These are phyloP conservation scores for Drosera capensis DNA, from an alignment of 148 eudicot genomes.

Conservation along the genomic window DNA sequence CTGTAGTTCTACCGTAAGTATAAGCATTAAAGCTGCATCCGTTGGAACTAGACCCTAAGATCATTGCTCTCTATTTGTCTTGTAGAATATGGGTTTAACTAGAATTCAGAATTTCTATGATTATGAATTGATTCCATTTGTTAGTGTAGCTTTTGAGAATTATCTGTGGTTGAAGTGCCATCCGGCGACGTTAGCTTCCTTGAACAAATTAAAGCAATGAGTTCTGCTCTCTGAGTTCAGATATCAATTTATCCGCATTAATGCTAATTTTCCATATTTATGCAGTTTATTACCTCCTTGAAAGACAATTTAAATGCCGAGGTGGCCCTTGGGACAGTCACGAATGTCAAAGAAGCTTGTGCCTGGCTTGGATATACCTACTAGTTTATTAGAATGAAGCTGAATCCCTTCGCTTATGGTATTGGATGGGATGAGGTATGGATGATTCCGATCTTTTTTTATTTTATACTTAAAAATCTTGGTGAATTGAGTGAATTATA, in stretches of 20 bases:
- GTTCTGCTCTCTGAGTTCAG: neutral
- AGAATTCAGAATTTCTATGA: neutral
- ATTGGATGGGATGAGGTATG: slow-evolving; percentile 99
- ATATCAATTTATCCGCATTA: neutral
- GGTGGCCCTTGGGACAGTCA: slow-evolving; percentile 96
- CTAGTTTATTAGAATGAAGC: slow-evolving; percentile 93
- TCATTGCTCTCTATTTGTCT: neutral
- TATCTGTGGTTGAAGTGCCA: no score
- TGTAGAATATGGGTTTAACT: neutral
- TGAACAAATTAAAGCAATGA: no score
- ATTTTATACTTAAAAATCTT: no score
- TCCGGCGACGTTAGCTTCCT: no score
- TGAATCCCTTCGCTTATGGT: slow-evolving; percentile 97
- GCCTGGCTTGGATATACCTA: slow-evolving; percentile 99
- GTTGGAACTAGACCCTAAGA: no score
- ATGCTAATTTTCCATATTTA: neutral
- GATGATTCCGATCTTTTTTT: no score
- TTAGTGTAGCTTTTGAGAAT: neutral
- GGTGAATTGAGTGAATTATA: no score
- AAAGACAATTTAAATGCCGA: slow-evolving; percentile 98
- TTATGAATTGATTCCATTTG: neutral
- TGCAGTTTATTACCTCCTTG: slow-evolving; percentile 91
- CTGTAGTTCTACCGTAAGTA: no score
- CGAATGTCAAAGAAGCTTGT: slow-evolving; percentile 99
- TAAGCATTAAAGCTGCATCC: no score